Percentiles rank a stretch among this genome's conserved stretches.
phyloP scores from a whole-genome alignment of 352 stramenopile species.

The Phytophthora niederhauseri region DNA sequence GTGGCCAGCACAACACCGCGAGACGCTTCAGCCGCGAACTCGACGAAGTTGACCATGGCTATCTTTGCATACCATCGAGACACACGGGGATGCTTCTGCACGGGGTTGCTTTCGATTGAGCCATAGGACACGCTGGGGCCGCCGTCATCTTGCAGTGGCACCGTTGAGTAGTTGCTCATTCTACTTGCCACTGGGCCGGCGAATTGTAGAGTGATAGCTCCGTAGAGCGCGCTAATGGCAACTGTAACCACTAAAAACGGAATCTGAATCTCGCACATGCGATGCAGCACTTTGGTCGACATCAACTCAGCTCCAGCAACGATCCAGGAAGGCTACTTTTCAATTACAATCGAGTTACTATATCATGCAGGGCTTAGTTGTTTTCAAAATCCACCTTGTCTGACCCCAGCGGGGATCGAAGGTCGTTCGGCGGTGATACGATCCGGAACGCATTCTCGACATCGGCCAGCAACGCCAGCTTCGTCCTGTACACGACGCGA shows the following conservation, averaged over 20 bases:
- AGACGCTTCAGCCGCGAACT: conserved; percentile 75
- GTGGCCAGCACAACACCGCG: conserved; percentile 72
- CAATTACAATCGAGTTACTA: conserved; percentile 11
- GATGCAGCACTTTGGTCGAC: background rate
- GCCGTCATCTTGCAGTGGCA: conserved; percentile 24
- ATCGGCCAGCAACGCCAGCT: conserved; percentile 51
- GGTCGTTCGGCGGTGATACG: conserved; percentile 39
- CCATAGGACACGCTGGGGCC: conserved; percentile 17
- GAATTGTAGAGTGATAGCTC: conserved; percentile 7
- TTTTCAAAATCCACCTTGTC: conserved; percentile 44
- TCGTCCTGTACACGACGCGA: conserved; percentile 58
- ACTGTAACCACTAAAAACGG: conserved; percentile 14
- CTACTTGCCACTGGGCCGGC: background rate
- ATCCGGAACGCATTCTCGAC: conserved; percentile 41
- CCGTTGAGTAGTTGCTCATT: conserved; percentile 29
- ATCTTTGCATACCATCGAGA: conserved; percentile 69
- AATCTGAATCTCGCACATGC: conserved; percentile 9
- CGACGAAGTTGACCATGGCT: conserved; percentile 78
- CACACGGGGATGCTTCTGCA: conserved; percentile 10
- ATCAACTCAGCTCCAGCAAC: background rate
- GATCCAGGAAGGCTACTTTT: background rate
- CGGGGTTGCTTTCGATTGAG: conserved; percentile 15
- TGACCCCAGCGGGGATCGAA: conserved; percentile 53
- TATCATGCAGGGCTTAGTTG: conserved; percentile 23
- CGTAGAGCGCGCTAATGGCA: background rate